phyloP scores from a whole-genome alignment of 23 red algal species.

The Gracilaria domingensis region DNA sequence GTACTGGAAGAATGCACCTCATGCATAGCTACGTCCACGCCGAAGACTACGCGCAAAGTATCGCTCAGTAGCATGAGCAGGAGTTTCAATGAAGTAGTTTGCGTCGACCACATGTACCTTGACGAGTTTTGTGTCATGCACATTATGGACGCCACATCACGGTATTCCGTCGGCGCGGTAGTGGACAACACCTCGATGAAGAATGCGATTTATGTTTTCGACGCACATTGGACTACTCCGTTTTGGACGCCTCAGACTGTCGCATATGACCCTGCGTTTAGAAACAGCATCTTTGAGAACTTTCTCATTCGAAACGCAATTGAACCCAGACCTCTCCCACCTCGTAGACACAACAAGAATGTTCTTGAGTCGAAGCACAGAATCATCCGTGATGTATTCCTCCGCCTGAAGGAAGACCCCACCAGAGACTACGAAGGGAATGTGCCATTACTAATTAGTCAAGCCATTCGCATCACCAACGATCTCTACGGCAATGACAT shows the following conservation, averaged over 20 bases:
- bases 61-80: background rate
- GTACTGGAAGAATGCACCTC: background rate
- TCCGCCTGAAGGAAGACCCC: background rate
- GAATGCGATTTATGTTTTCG: background rate
- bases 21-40: background rate
- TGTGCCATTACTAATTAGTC: too few species aligned
- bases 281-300: background rate
- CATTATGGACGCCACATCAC: background rate
- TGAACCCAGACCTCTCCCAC: background rate
- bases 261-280: slow-evolving; percentile 15
- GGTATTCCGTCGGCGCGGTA: background rate
- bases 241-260: background rate
- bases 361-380: slow-evolving; percentile 43
- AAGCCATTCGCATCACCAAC: slow-evolving; percentile 27
- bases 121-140: background rate
- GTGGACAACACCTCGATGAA: background rate
- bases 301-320: slow-evolving; percentile 8
- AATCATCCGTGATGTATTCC: slow-evolving; percentile 16
- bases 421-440: too few species aligned
- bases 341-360: slow-evolving; percentile 48
- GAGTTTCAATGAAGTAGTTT: background rate
- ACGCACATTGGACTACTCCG: background rate
- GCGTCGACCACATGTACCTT: background rate
- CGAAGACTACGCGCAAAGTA: background rate
- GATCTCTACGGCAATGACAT: slow-evolving; percentile 40